Evolutionary conservation across 768 basidiomycete species (phyloP).

Genomic region (Hirschioporus abietinus): DNA sequence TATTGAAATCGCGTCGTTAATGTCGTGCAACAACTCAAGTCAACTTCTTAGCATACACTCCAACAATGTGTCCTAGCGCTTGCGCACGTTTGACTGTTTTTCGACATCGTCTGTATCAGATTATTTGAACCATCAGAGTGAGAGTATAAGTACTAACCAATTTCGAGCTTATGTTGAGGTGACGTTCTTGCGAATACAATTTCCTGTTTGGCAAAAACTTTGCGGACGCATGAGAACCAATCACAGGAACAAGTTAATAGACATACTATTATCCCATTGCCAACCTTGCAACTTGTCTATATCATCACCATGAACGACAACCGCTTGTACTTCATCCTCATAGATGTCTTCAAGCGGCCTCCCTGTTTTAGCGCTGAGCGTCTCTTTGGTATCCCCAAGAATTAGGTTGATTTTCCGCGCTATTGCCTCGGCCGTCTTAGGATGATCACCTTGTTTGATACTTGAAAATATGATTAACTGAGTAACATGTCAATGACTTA

Average conservation of each 20-base stretch:
- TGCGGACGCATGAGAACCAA: neutral
- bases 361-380: conserved; percentile 50
- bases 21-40: neutral
- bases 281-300: conserved; percentile 63
- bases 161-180: conserved; percentile 69
- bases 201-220: conserved; percentile 63
- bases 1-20: conserved; percentile 21
- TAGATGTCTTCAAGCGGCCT: conserved; percentile 53
- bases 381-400: conserved; percentile 59
- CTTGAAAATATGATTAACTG: neutral
- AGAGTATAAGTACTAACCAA: conserved; percentile 36
- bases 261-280: conserved; percentile 70
- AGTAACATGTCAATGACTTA: conserved; percentile 17
- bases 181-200: conserved; percentile 71
- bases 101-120: conserved; percentile 4
- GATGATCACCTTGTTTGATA: conserved; percentile 49
- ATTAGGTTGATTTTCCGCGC: conserved; percentile 70
- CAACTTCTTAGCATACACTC: conserved; percentile 43
- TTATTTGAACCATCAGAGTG: conserved; percentile 2
- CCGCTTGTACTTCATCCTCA: conserved; percentile 61
- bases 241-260: neutral
- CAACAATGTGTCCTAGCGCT: conserved; percentile 65
- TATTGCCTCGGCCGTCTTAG: conserved; percentile 70
- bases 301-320: conserved; percentile 64
- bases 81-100: conserved; percentile 61